phyloP scores from a whole-genome alignment of 257 asterid species.

The Lithospermum erythrorhizon region DNA sequence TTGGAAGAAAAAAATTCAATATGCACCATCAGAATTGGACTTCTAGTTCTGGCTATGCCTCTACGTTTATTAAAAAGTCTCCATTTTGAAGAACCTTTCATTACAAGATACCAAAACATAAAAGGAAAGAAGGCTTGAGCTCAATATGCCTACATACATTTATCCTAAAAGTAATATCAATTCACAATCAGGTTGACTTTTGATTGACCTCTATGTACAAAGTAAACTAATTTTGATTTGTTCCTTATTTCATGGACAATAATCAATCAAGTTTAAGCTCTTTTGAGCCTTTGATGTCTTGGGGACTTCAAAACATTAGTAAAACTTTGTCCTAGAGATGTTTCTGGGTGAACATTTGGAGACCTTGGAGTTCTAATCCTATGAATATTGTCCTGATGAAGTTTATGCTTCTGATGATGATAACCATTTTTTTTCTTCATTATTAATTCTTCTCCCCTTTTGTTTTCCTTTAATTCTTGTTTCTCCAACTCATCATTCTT shows the following conservation, averaged over 20 bases:
- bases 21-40: too few species aligned
- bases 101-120: too few species aligned
- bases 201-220: constrained; percentile 10
- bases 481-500: constrained; percentile 9
- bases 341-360: constrained; percentile 31
- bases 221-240: background rate
- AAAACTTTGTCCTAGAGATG: constrained; percentile 12
- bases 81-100: too few species aligned
- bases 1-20: too few species aligned
- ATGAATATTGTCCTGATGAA: constrained; percentile 15
- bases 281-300: constrained; percentile 16
- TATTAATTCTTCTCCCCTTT: constrained; percentile 2
- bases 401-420: constrained; percentile 25
- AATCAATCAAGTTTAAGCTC: constrained; percentile 15
- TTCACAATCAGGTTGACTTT: background rate
- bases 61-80: too few species aligned
- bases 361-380: constrained; percentile 22
- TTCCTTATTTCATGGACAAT: background rate
- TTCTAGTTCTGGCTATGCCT: too few species aligned
- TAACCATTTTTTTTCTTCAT: constrained; percentile 15
- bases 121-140: too few species aligned
- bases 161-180: background rate
- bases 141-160: background rate
- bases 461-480: constrained; percentile 7
- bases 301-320: constrained; percentile 27